Evolutionary conservation across 306 rosid genomes (phyloP).

Genomic region (Carpinus fangiana): DNA sequence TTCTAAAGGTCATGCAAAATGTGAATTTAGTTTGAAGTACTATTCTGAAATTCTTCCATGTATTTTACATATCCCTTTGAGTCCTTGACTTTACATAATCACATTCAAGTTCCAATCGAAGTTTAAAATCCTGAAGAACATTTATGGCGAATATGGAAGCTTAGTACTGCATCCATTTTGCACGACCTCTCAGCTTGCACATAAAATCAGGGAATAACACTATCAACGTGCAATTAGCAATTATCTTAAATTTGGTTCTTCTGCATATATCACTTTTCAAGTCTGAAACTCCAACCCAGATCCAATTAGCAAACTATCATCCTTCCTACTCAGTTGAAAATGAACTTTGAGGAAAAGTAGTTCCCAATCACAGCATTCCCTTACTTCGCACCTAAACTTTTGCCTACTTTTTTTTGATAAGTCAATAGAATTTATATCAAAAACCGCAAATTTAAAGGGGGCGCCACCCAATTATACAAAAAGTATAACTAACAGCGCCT

Average conservation of each 20-base stretch:
- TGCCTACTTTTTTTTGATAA: no score
- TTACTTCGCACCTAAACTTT: background rate
- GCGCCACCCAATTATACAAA: no score
- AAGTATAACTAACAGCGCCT: no score
- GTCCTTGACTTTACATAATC: background rate
- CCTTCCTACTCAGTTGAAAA: background rate
- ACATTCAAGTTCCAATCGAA: background rate
- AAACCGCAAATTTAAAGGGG: no score
- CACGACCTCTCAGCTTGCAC: background rate
- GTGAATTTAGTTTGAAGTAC: background rate
- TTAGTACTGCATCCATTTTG: background rate
- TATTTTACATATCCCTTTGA: background rate
- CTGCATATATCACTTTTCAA: background rate
- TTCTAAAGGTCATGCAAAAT: background rate
- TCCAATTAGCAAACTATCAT: background rate
- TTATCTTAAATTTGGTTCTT: background rate
- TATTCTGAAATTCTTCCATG: background rate
- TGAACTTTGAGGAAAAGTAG: background rate
- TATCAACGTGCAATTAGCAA: background rate
- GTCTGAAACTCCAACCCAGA: background rate
- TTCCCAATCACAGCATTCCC: background rate
- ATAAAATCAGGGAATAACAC: background rate
- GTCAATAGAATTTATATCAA: no score
- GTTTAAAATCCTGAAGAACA: background rate
- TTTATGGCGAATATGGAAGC: background rate